These are phyloP conservation scores for Phytopythium delawarense DNA, from an alignment of 352 stramenopile species.

Conservation along the genomic window DNA sequence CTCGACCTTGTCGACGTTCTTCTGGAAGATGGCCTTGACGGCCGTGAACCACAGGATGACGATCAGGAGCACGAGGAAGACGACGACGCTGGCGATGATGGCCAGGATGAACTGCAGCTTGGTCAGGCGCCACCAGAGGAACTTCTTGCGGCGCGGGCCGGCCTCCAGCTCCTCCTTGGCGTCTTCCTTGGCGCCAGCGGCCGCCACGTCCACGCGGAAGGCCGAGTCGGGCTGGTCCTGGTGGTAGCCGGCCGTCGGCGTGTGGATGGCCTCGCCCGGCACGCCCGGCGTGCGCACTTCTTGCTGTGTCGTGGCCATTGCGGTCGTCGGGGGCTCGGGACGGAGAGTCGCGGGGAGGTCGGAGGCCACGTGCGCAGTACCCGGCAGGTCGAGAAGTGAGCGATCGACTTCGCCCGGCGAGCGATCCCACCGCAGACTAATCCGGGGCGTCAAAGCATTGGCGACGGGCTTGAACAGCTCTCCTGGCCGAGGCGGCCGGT, in stretches of 20 bases:
- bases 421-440: slow-evolving; percentile 6
- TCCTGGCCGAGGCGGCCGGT: no score
- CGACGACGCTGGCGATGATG: slow-evolving; percentile 33
- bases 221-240: slow-evolving; percentile 21
- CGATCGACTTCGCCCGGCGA: not conserved
- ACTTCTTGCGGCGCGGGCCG: slow-evolving; percentile 29
- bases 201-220: slow-evolving; percentile 24
- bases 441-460: not conserved
- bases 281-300: slow-evolving; percentile 22
- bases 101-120: slow-evolving; percentile 48
- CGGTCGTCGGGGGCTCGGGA: not conserved
- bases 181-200: slow-evolving; percentile 14
- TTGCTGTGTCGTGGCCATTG: slow-evolving; percentile 19
- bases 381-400: slow-evolving; percentile 13
- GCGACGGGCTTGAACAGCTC: not conserved
- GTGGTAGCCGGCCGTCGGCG: slow-evolving; percentile 17
- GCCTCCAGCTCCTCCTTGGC: slow-evolving; percentile 24
- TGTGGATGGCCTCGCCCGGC: slow-evolving; percentile 18
- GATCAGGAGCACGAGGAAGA: slow-evolving; percentile 43
- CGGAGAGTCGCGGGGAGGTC: not conserved
- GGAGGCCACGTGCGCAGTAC: slow-evolving; percentile 9
- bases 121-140: slow-evolving; percentile 48
- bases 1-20: slow-evolving; percentile 51
- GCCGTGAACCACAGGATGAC: slow-evolving; percentile 51
- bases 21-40: slow-evolving; percentile 56